Evolutionary conservation across 2,329 filamentous ascomycete genomes (phyloP).

Genomic region (Colletotrichum sp.): DNA sequence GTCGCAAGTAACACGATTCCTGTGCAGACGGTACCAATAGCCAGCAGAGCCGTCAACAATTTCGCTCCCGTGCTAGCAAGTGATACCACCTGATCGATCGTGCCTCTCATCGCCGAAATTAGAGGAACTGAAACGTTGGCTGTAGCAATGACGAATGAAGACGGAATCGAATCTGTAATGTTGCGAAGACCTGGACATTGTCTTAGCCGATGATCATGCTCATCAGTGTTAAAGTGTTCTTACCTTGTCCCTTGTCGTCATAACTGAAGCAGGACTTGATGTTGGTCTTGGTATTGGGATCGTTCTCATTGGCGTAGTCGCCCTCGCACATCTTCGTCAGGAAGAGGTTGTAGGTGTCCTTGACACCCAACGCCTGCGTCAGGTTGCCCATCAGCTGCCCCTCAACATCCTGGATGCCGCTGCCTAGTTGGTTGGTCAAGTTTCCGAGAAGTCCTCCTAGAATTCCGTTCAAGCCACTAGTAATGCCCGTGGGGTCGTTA

Average conservation of each 20-base stretch:
- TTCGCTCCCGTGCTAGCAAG: conserved; percentile 21
- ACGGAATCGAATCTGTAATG: conserved; percentile 26
- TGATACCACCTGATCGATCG: conserved; percentile 16
- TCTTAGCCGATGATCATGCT: neutral
- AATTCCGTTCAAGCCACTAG: conserved; percentile 12
- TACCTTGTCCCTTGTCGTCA: conserved; percentile 6
- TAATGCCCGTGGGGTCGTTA: conserved; percentile 6
- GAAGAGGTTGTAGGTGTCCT: conserved; percentile 26
- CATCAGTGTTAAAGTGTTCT: neutral
- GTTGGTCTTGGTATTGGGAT: conserved; percentile 9
- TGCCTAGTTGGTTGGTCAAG: conserved; percentile 20
- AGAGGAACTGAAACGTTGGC: conserved; percentile 27
- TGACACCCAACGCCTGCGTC: conserved; percentile 23
- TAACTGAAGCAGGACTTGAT: conserved; percentile 19
- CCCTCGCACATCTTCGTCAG: conserved; percentile 27
- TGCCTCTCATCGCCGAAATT: conserved; percentile 17
- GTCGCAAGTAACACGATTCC: conserved; percentile 24
- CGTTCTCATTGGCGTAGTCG: conserved; percentile 6
- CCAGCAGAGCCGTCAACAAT: conserved; percentile 22
- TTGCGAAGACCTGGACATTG: conserved; percentile 20
- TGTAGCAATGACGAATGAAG: conserved; percentile 23
- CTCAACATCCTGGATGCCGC: conserved; percentile 25
- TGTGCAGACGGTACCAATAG: conserved; percentile 16
- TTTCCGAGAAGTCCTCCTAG: conserved; percentile 22
- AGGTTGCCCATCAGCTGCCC: conserved; percentile 26